Evolutionary conservation across 2,329 filamentous ascomycete species (phyloP).

Genomic region (Coniella vitis): DNA sequence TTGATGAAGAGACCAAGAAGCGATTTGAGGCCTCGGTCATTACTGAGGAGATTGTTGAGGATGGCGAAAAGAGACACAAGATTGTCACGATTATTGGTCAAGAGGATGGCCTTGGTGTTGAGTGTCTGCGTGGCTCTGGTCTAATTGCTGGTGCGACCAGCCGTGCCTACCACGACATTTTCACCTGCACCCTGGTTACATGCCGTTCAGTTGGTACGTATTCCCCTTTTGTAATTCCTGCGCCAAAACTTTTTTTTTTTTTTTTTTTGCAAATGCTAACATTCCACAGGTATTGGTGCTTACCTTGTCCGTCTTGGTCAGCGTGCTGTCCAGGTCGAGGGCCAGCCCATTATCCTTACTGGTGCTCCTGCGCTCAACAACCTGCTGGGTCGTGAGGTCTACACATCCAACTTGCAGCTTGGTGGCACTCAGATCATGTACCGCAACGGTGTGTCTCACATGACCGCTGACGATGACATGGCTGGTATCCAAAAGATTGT

Average conservation of each 20-base stretch:
- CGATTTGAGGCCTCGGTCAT: conserved; percentile 82
- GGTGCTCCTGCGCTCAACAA: conserved; percentile 98
- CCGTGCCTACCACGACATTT: conserved; percentile 96
- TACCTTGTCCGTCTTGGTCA: conserved; percentile 98
- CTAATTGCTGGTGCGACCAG: conserved; percentile 97
- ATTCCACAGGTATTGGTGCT: conserved; percentile 71
- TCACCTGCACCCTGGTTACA: conserved; percentile 94
- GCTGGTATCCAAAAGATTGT: conserved; percentile 97
- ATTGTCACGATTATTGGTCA: conserved; percentile 89
- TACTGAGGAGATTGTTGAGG: conserved; percentile 78
- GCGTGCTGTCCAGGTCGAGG: conserved; percentile 97
- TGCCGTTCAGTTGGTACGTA: conserved; percentile 86
- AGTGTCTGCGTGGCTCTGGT: conserved; percentile 94
- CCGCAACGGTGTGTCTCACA: conserved; percentile 98
- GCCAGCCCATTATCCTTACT: conserved; percentile 96
- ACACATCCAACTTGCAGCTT: conserved; percentile 97
- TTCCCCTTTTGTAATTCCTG: not conserved
- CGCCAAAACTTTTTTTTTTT: not conserved
- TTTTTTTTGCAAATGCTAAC: conserved; percentile 25
- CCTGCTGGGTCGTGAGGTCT: conserved; percentile 93
- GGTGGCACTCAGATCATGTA: conserved; percentile 99
- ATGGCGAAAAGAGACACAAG: conserved; percentile 86
- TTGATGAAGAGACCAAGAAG: conserved; percentile 79
- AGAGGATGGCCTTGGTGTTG: conserved; percentile 94
- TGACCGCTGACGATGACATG: conserved; percentile 97